Base-by-base conservation (phyloP, 331 rosid species). In the Malus hybrid region DNA sequence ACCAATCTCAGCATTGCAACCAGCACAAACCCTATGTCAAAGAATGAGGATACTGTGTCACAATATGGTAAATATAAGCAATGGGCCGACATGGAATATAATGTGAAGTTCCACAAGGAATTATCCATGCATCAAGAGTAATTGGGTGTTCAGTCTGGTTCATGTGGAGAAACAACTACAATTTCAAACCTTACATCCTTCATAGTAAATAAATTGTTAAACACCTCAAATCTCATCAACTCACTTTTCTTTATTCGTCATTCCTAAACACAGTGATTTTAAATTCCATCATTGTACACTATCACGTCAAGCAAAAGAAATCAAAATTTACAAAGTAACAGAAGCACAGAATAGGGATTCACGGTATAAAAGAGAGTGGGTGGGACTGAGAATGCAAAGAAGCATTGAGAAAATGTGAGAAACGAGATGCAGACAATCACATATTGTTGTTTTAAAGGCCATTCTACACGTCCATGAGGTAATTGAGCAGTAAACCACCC, bases 1-100 rank as follows among this genome's bases (percentile, higher is more conserved):
- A 78, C 98, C 98, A 75, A 95, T 92, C 90, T 95, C 99, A 33
- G 75, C 33, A 81, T 82, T 74, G 89, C 99, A 95, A 73, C 96
- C 97, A 68, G 89, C 97, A 87, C 99, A 95, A 53, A 87, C 82
- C 90, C 98, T 94, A 79, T 84, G n/a, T 80, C 60, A 75, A 81
- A 77, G 42, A 78, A 77, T 52, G 26, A 79, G 29, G 19, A 8
- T 26, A 57, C 39, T 63, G 8, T 2, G 48, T 71, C 14, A 78
- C 2, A 24, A 52, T n/a, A 13, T 22, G 4, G 22, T 6, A 16
- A 53, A 24, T 24, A 36, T 9, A 20, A 6, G 50, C n/a, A 53
- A 66, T 5, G 24, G 46, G 18, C 79, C 22, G 10, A 12, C 2
- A 26, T 22, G 13, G 19, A 22, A 53, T 14, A 20, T 18, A 30